Evolutionary conservation across 1,284 basidiomycete genomes (phyloP), one percentile per base, ranked within the genome.

Genomic region (Ganoderma resinaceum): DNA sequence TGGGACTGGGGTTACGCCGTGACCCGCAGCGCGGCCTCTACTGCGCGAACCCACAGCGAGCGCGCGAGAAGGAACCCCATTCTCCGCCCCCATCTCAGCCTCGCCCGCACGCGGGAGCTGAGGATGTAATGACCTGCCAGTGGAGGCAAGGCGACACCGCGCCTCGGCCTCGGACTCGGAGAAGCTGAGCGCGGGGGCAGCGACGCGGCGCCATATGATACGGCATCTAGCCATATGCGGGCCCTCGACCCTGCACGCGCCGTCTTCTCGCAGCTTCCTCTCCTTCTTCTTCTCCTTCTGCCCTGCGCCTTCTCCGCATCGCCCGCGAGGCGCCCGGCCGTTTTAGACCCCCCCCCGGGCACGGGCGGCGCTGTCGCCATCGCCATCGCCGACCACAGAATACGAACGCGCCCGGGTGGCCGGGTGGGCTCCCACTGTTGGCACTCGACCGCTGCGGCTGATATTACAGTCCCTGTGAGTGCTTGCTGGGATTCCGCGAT

Each of bases 181-280:
- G 46, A 23, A 49, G 46, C 20, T 9, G 49, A 52, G 26, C 43
- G 7, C 43, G 38, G 38, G 11, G 38, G 38, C 2, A 11, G 23
- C 46, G n/a, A 49, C 37, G 42, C 1, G 29, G 52, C 52, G 52
- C 52, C 52, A 53, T 31, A 29, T 53, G 52, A 53, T 53, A 53
- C 52, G 52, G 29, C 52, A 53, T 53, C 26, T 53, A 53, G 52
- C 52, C 52, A 53, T 53, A 53, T 53, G 52, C 52, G 29, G 52
- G 2, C 26, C 29, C 31, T 53, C 52, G 14, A 53, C 52, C 52
- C 52, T 53, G 52, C 3, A 53, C 31, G 26, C 52, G 52, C 52
- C 52, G 52, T 53, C 52, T 53, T 53, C 52, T 18, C 26, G 52
- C 26, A 29, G 29, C 29, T 52, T 46, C 43, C 43, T 46, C 7